Evolutionary conservation across 352 stramenopile genomes (phyloP).

Genomic region (Elongisporangium senticosum): DNA sequence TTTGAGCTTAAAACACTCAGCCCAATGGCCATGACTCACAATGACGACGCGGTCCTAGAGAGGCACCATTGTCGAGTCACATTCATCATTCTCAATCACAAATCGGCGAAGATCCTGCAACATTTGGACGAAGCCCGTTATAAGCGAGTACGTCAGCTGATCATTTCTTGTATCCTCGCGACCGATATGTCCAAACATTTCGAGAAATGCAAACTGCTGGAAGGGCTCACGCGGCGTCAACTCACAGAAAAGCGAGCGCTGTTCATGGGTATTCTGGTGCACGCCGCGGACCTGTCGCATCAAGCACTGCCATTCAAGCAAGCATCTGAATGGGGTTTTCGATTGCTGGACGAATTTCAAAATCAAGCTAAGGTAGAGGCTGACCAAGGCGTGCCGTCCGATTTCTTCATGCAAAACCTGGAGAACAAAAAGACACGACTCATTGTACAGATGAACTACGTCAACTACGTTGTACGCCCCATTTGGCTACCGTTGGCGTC

Average conservation of each 20-base stretch:
- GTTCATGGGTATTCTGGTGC: constrained; percentile 66
- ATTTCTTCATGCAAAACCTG: constrained; percentile 74
- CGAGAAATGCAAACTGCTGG: constrained; percentile 60
- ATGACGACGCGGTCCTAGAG: constrained; percentile 79
- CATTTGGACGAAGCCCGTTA: constrained; percentile 46
- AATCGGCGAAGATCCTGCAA: constrained; percentile 68
- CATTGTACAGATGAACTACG: constrained; percentile 67
- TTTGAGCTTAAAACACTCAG: constrained; percentile 77
- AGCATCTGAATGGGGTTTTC: constrained; percentile 44
- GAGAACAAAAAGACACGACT: constrained; percentile 42
- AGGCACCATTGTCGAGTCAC: constrained; percentile 74
- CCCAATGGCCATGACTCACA: constrained; percentile 78
- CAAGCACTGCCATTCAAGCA: constrained; percentile 48
- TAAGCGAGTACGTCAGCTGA: constrained; percentile 48
- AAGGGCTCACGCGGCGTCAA: constrained; percentile 51
- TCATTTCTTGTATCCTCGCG: constrained; percentile 66
- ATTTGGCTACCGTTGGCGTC: constrained; percentile 65
- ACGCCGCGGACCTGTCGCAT: constrained; percentile 65
- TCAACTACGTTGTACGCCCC: constrained; percentile 69
- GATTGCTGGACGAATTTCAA: constrained; percentile 69
- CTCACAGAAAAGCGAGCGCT: constrained; percentile 48
- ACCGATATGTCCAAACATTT: constrained; percentile 81
- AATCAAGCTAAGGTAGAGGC: constrained; percentile 49
- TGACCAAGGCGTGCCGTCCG: constrained; percentile 38
- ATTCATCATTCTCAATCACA: constrained; percentile 73